Percentiles rank a stretch among this genome's conserved stretches.
Conservation (phyloP, 257 asterid genomes). For the Solanum lycopersicoides region DNA sequence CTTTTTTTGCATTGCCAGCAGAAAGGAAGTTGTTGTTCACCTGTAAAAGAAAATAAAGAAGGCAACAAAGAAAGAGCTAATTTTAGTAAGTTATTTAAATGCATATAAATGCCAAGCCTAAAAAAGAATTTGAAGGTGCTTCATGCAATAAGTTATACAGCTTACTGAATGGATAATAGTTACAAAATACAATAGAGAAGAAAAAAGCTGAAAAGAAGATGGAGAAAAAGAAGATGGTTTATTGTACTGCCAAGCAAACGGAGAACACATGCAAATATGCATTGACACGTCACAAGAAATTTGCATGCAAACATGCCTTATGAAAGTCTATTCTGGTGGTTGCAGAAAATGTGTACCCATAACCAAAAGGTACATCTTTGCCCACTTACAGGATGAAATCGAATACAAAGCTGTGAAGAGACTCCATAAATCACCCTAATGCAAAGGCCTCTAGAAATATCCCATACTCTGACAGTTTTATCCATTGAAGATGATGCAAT, state of each 20-base stretch:
- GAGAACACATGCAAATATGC: background rate
- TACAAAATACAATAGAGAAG: background rate
- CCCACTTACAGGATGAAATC: slow-evolving; percentile 91
- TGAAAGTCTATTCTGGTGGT: background rate
- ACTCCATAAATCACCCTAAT: slow-evolving; percentile 91
- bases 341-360: background rate
- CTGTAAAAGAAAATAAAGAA: slow-evolving; percentile 30
- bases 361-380: background rate
- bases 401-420: slow-evolving; percentile 81
- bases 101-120: background rate
- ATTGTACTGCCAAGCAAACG: background rate
- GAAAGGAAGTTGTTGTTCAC: slow-evolving; percentile 95
- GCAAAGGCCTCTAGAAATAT: slow-evolving; percentile 82
- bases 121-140: background rate
- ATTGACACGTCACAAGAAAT: background rate
- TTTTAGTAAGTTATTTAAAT: background rate
- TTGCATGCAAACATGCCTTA: background rate
- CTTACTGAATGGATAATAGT: background rate
- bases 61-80: background rate
- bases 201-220: background rate
- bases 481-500: slow-evolving; percentile 88
- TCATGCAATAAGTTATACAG: background rate
- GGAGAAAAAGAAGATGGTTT: background rate
- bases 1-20: slow-evolving; percentile 88
- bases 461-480: slow-evolving; percentile 97